Evolutionary conservation across 225 moss, liverwort and hornwort species (phyloP).

Genomic region (Straminergon stramineum): DNA sequence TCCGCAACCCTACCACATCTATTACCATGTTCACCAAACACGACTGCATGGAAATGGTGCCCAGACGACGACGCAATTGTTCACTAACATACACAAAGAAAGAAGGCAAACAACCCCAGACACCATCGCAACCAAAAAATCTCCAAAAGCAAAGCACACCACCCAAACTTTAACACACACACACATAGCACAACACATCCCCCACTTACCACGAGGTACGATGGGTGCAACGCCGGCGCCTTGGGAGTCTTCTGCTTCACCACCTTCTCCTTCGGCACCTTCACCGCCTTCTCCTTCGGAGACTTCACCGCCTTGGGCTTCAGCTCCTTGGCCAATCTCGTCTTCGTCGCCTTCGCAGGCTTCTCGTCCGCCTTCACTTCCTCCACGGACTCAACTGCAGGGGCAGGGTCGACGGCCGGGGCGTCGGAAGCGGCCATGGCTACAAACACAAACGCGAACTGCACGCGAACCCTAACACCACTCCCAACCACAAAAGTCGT

Average conservation of each 20-base stretch:
- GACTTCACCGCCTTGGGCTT: conserved; percentile 27
- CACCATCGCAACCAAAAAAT: conserved; percentile 6
- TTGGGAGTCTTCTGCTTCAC: conserved; percentile 43
- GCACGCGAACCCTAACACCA: conserved; percentile 4
- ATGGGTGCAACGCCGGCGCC: conserved; percentile 51
- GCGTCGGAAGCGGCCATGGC: conserved; percentile 50
- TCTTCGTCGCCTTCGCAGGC: conserved; percentile 24
- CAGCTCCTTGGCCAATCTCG: conserved; percentile 29
- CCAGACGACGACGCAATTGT: not conserved
- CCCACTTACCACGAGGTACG: conserved; percentile 55
- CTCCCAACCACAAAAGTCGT: not conserved
- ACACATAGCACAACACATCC: not conserved
- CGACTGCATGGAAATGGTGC: not conserved
- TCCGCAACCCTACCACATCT: not conserved
- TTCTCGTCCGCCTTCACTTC: conserved; percentile 30
- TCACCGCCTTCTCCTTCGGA: conserved; percentile 39
- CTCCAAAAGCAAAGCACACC: not conserved
- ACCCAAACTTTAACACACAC: not conserved
- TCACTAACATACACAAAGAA: not conserved
- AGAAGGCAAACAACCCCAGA: not conserved
- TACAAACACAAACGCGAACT: not conserved
- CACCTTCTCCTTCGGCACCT: conserved; percentile 57
- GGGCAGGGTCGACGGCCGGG: conserved; percentile 13
- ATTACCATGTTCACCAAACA: not conserved
- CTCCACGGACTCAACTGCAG: conserved; percentile 16